Evolutionary conservation across 1,284 basidiomycete species (phyloP).

Genomic region (Moesziomyces antarcticus): DNA sequence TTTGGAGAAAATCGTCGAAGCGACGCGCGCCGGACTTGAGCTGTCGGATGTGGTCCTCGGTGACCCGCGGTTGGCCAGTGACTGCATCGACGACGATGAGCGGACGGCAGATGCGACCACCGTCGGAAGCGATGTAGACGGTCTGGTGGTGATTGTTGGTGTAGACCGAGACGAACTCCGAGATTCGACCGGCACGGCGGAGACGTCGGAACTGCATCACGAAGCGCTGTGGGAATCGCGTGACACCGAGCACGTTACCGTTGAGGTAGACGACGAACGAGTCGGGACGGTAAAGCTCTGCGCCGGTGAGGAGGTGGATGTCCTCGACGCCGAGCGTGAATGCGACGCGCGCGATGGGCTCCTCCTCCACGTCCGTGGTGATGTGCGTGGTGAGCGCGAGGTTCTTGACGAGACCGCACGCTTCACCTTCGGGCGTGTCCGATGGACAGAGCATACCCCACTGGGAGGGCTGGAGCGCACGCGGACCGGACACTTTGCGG

Average conservation of each 20-base stretch:
- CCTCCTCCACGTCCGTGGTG: slow-evolving; percentile 97
- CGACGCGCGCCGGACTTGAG: slow-evolving; percentile 82
- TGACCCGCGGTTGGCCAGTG: slow-evolving; percentile 80
- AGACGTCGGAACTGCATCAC: slow-evolving; percentile 90
- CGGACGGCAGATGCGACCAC: slow-evolving; percentile 96
- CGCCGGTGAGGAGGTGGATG: slow-evolving; percentile 89
- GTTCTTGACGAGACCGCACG: slow-evolving; percentile 98
- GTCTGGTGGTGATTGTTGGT: slow-evolving; percentile 95
- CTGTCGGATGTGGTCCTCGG: slow-evolving; percentile 80
- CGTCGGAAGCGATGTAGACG: slow-evolving; percentile 97
- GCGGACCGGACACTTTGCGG: slow-evolving; percentile 95
- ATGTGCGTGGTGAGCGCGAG: slow-evolving; percentile 99
- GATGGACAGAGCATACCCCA: slow-evolving; percentile 99
- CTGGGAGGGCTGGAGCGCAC: slow-evolving; percentile 96
- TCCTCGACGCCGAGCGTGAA: slow-evolving; percentile 98
- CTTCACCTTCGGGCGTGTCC: slow-evolving; percentile 99
- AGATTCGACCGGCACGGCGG: slow-evolving; percentile 88
- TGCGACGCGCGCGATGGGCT: slow-evolving; percentile 87
- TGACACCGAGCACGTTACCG: slow-evolving; percentile 93
- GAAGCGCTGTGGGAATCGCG: slow-evolving; percentile 85
- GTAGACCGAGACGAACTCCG: slow-evolving; percentile 97
- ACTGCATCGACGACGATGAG: slow-evolving; percentile 90
- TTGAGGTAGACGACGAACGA: slow-evolving; percentile 98
- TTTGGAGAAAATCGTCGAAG: slow-evolving; percentile 93
- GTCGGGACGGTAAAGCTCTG: slow-evolving; percentile 90